Conservation (phyloP, 352 stramenopile species). For the Globisporangium nodosum region DNA sequence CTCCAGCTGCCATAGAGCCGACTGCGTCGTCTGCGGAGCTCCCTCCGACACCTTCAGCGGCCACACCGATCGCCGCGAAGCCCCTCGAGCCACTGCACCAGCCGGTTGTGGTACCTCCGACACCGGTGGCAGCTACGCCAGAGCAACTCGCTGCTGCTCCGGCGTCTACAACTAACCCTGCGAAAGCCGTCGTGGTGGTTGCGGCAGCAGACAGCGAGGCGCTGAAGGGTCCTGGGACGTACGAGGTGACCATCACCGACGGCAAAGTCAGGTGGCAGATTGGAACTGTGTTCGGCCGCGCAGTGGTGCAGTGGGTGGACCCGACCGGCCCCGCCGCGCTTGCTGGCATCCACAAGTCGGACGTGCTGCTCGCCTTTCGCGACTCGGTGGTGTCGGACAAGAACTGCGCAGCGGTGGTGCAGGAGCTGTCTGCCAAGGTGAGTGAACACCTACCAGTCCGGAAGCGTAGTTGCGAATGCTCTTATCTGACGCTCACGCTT, state of each 20-base stretch:
- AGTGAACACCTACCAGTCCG: slow-evolving; percentile 1
- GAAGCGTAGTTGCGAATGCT: background rate
- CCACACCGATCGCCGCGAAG: slow-evolving; percentile 48
- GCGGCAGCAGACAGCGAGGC: slow-evolving; percentile 29
- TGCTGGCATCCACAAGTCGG: slow-evolving; percentile 78
- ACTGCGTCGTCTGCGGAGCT: slow-evolving; percentile 26
- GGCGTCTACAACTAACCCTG: slow-evolving; percentile 3
- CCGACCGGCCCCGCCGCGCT: slow-evolving; percentile 51
- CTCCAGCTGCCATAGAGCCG: slow-evolving; percentile 9
- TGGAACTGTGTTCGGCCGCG: slow-evolving; percentile 75
- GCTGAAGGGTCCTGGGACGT: slow-evolving; percentile 58
- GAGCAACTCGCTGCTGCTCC: background rate
- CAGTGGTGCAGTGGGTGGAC: slow-evolving; percentile 76
- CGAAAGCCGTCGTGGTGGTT: slow-evolving; percentile 15
- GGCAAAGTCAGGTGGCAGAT: slow-evolving; percentile 80
- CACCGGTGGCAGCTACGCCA: background rate
- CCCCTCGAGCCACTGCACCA: slow-evolving; percentile 48
- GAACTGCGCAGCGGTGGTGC: slow-evolving; percentile 72
- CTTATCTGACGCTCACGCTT: background rate
- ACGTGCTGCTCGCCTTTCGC: slow-evolving; percentile 73
- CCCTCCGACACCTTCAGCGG: slow-evolving; percentile 27
- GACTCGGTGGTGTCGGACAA: slow-evolving; percentile 69
- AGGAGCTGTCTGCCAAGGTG: slow-evolving; percentile 75
- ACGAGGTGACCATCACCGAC: slow-evolving; percentile 77
- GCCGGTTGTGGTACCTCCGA: slow-evolving; percentile 10